Evolutionary conservation across 345 rosid species (phyloP).

Genomic region (Anastatica hierochuntica): DNA sequence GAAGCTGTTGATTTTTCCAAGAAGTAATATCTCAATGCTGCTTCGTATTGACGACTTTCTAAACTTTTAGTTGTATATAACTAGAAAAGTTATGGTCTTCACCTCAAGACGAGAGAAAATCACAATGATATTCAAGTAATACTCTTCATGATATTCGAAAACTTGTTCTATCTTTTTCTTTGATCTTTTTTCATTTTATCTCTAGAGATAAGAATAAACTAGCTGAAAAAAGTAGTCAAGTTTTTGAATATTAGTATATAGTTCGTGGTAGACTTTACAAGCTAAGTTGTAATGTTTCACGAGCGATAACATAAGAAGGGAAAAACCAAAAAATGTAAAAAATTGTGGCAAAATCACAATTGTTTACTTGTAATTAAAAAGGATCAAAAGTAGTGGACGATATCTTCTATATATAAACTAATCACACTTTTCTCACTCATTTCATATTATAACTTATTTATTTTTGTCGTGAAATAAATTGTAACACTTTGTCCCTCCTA

Average conservation of each 20-base stretch:
- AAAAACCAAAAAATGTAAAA: too few relatives aligned
- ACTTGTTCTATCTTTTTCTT: too few relatives aligned
- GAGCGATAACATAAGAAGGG: not conserved
- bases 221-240: too few relatives aligned
- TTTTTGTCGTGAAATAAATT: not conserved
- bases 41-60: conserved; percentile 1
- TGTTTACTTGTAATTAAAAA: too few relatives aligned
- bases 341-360: not conserved
- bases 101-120: too few relatives aligned
- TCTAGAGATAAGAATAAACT: too few relatives aligned
- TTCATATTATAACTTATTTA: not conserved
- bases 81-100: not conserved
- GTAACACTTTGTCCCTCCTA: too few relatives aligned
- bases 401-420: conserved; percentile 1
- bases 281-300: not conserved
- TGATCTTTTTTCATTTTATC: too few relatives aligned
- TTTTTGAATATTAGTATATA: not conserved
- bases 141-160: too few relatives aligned
- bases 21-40: not conserved
- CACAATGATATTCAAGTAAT: too few relatives aligned
- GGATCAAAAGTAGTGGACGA: too few relatives aligned
- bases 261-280: not conserved
- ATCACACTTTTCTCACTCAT: conserved; percentile 18
- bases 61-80: not conserved
- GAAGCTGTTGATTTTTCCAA: too few relatives aligned